Evolutionary conservation across 2,329 filamentous ascomycete species (phyloP).

Genomic region (Exophiala bonariae): DNA sequence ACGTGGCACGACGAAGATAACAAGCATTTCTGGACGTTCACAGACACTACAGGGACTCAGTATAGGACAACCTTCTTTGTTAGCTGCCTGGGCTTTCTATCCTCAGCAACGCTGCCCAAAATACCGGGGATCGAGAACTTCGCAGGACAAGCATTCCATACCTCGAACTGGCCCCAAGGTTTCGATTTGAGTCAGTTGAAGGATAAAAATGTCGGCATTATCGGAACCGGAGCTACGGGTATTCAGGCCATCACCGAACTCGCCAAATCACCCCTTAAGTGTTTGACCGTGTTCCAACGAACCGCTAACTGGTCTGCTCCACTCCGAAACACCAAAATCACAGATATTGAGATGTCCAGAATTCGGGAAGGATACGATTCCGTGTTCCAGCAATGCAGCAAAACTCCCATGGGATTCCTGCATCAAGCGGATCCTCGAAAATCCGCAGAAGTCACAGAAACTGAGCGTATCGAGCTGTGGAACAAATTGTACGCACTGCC

Average conservation of each 20-base stretch:
- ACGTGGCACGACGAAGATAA: constrained; percentile 11
- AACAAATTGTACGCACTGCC: constrained; percentile 51
- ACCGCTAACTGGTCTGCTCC: constrained; percentile 35
- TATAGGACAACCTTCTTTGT: constrained; percentile 15
- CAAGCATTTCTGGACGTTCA: constrained; percentile 8
- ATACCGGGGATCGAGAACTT: constrained; percentile 26
- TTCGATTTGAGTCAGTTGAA: constrained; percentile 5
- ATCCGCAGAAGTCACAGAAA: constrained; percentile 4
- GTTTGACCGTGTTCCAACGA: constrained; percentile 46
- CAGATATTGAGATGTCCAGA: constrained; percentile 7
- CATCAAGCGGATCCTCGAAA: constrained; percentile 33
- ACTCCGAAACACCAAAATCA: constrained; percentile 18
- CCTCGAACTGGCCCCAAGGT: constrained; percentile 28
- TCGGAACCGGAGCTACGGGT: constrained; percentile 47
- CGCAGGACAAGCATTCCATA: constrained; percentile 27
- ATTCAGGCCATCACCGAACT: constrained; percentile 43
- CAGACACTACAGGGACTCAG: constrained; percentile 6
- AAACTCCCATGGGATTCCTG: constrained; percentile 11
- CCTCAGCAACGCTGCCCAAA: constrained; percentile 26
- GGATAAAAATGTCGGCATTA: constrained; percentile 41
- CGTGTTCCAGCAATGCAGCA: constrained; percentile 11
- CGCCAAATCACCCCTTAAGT: constrained; percentile 35
- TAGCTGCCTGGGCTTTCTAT: constrained; percentile 15
- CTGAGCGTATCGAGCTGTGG: constrained; percentile 43
- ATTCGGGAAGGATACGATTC: not conserved